phyloP scores from a whole-genome alignment of 2,329 filamentous ascomycete genomes.

The Fusarium sp. region DNA sequence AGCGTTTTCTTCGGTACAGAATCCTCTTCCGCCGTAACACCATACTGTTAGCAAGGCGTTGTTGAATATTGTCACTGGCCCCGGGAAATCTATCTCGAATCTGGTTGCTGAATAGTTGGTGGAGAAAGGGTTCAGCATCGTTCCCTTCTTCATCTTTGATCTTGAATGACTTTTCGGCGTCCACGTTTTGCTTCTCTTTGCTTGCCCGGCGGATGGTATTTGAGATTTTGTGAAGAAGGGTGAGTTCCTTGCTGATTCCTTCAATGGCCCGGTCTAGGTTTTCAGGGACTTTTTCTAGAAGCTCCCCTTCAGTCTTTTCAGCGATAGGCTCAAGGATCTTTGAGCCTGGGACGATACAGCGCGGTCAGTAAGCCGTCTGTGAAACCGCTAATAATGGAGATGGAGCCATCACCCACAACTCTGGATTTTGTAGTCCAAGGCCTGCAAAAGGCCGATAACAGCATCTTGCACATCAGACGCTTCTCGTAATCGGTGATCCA shows the following conservation, averaged over 20 bases:
- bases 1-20: constrained; percentile 13
- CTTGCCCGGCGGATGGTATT: constrained; percentile 25
- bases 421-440: background rate
- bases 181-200: constrained; percentile 11
- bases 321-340: background rate
- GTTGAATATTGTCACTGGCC: background rate
- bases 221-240: constrained; percentile 6
- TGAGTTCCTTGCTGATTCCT: background rate
- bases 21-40: constrained; percentile 19
- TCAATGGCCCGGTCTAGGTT: background rate
- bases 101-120: constrained; percentile 7
- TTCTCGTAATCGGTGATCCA: background rate
- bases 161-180: constrained; percentile 4
- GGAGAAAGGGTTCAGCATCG: constrained; percentile 6
- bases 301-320: background rate
- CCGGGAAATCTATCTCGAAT: constrained; percentile 19
- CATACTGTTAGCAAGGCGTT: constrained; percentile 20
- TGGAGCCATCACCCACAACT: background rate
- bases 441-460: background rate
- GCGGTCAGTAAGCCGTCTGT: background rate
- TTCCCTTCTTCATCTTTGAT: constrained; percentile 25
- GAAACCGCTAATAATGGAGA: no score
- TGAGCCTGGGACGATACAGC: background rate
- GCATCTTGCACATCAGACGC: background rate
- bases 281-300: background rate